Base-by-base conservation (phyloP, 1,284 basidiomycete genomes). In the Cerrena zonata region DNA sequence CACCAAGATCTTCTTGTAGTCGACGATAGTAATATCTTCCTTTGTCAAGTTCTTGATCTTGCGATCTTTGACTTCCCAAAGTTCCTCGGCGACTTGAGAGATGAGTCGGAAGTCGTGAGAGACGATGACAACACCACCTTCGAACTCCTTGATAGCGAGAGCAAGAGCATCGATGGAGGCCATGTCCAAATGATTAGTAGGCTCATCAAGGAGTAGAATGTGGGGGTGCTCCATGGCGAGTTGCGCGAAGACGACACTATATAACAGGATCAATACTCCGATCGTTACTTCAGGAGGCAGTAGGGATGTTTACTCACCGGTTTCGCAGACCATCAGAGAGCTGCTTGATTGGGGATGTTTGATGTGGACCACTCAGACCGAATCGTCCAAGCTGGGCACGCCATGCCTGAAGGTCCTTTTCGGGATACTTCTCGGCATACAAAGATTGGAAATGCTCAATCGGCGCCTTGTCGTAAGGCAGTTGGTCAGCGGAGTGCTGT, bases 401-500 rank as follows among this genome's bases (percentile, higher is more conserved):
- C 94, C 94, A 98, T 65, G 89, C 94, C 80, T 93, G 73, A 11
- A 84, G 63, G 62, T 99, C 95, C 76, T 96, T 97, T 59, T 97
- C 94, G 1, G 96, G 95, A 74, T 84, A 96, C 71, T 94, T 95
- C 58, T 84, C 72, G 46, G 71, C 61, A 72, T 93, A 97, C 45
- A 88, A 69, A 22, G 69, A 66, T 71, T 95, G 91, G 73, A 99
- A 89, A 76, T 98, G 93, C 71, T 99, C 95, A 62, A 99, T 88
- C 15, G 95, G 93, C 41, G 83, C 78, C 71, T 85, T 84, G 62
- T 95, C 88, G 72, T 96, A 98, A 19, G 95, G 96, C 27, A 99
- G 81, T 70, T 99, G 96, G 71, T 99, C 96, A 24, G 96, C 94
- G 49, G 90, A 94, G 76, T 99, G 96, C 75, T 99, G 96, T 36